Base-by-base conservation (phyloP, 2,329 filamentous ascomycete species). In the Pseudopyricularia cyperi region DNA sequence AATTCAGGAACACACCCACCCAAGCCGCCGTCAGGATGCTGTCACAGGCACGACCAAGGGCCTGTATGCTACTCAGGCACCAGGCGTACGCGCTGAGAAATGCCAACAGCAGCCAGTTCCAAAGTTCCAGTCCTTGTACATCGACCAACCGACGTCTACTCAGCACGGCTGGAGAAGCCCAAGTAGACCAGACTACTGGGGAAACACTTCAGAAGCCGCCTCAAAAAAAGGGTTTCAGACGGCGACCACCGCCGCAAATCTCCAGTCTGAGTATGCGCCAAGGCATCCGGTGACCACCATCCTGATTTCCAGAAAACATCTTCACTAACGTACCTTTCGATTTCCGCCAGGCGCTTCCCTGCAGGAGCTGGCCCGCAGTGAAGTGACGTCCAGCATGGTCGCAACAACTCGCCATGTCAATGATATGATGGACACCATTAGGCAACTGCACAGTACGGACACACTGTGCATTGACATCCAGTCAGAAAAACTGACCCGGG, bases 401-500 rank as follows among this genome's bases (percentile, higher is more conserved):
- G 39, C 39, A 44, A 44, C 22, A 44, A 11, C 39, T 44, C 22
- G 22, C 22, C 39, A 44, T 14, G 19, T 44, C 22, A 44, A 19
- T 24, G 39, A 44, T 24, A 44, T 44, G 39, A 9, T 44, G 39
- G 12, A 44, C 22, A 44, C 39, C 12, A 44, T 44, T 12, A 14
- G 8, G 4, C 8, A 44, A 15, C 22, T 44, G 9, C 22, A 3
- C 19, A 26, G 39, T 26, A 1, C 19, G 7, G 22, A 44, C 24
- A 5, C 39, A 9, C 52, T 62, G 32, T 62, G 58, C 39, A 14
- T 63, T 2, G 58, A 60, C 17, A 42, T 61, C 4, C 56, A 61
- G 14, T 57, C 57, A 12, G 46, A 53, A 1, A 37, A 49, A 9
- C 58, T 61, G 42, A 34, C 54, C 46, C 54, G 59, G 2, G 12